phyloP scores from a whole-genome alignment of 257 asterid species.

The Solanum pinnatisectum region DNA sequence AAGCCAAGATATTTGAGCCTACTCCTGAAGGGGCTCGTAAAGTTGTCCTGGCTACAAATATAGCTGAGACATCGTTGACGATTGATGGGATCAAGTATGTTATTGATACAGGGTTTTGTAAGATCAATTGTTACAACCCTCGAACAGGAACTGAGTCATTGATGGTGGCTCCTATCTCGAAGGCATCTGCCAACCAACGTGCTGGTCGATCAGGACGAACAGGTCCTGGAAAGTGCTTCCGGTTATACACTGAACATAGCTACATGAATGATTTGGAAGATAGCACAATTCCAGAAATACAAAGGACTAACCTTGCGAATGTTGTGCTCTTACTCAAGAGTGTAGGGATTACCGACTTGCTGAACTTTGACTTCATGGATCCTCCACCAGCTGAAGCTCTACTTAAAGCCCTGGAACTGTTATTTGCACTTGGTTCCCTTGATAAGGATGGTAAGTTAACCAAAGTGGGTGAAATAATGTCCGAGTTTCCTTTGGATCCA shows the following conservation, averaged over 20 bases:
- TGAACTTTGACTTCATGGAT: conserved; percentile 75
- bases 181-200: conserved; percentile 74
- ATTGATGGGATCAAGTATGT: conserved; percentile 73
- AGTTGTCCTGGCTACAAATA: conserved; percentile 10
- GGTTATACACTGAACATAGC: conserved; percentile 53
- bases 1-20: conserved; percentile 8
- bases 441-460: conserved; percentile 60
- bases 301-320: conserved; percentile 63
- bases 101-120: conserved; percentile 71
- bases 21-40: conserved; percentile 17
- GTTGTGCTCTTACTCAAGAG: conserved; percentile 64
- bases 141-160: conserved; percentile 68
- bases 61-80: conserved; percentile 48
- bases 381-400: conserved; percentile 78
- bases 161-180: conserved; percentile 53
- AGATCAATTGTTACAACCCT: conserved; percentile 70
- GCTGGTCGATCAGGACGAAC: conserved; percentile 85
- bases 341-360: conserved; percentile 59
- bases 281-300: conserved; percentile 65
- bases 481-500: conserved; percentile 73
- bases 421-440: conserved; percentile 65
- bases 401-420: conserved; percentile 57
- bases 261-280: conserved; percentile 55
- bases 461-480: conserved; percentile 68
- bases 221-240: conserved; percentile 67